These are phyloP conservation scores for Pulveroboletus sp. DNA, from an alignment of 768 basidiomycete species.

Conservation along the genomic window DNA sequence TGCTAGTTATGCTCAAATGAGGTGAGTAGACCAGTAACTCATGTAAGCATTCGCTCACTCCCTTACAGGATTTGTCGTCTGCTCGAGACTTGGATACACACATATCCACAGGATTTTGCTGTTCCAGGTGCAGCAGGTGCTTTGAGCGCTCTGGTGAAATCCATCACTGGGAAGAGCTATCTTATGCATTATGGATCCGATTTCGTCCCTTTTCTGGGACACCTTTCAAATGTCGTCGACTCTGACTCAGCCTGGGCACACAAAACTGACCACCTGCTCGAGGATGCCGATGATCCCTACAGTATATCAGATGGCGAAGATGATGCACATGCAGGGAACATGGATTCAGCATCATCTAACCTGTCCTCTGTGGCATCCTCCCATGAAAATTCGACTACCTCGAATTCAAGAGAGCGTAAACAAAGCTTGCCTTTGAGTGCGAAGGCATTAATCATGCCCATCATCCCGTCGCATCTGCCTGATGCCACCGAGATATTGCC, in stretches of 20 bases:
- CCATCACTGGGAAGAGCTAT: conserved; percentile 73
- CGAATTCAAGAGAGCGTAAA: conserved; percentile 55
- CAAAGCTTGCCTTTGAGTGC: conserved; percentile 57
- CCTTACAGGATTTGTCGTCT: conserved; percentile 67
- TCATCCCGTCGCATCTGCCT: conserved; percentile 23
- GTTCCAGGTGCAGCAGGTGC: conserved; percentile 71
- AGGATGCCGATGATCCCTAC: conserved; percentile 61
- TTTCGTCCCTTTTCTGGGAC: conserved; percentile 74
- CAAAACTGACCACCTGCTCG: conserved; percentile 51
- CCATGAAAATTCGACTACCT: conserved; percentile 21
- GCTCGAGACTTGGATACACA: conserved; percentile 70
- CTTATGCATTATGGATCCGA: conserved; percentile 82
- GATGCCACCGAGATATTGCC: conserved; percentile 39
- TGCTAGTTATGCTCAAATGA: conserved; percentile 85
- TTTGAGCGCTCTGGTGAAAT: conserved; percentile 70
- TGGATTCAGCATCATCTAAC: conserved; percentile 30
- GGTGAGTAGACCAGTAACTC: conserved; percentile 38
- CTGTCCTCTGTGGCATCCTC: conserved; percentile 18
- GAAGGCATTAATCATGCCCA: conserved; percentile 39
- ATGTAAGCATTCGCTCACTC: conserved; percentile 1
- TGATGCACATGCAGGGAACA: conserved; percentile 30
- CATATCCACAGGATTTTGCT: conserved; percentile 77
- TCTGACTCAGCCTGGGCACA: conserved; percentile 72
- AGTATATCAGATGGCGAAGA: conserved; percentile 52
- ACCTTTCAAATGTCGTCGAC: conserved; percentile 58